phyloP scores from a whole-genome alignment of 345 rosid species.

The Jatropha curcas region DNA sequence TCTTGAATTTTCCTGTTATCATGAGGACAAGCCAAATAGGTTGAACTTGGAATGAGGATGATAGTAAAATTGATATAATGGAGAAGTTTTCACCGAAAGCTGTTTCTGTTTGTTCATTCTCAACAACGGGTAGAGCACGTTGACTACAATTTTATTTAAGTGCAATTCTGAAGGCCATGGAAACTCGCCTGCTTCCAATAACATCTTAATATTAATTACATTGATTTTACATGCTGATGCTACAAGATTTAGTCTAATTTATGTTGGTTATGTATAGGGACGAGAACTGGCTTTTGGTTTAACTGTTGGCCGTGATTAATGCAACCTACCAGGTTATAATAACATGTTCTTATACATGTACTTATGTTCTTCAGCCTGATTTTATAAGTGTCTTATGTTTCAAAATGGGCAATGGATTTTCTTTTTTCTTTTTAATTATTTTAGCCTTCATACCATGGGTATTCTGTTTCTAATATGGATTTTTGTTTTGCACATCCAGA shows the following conservation, averaged over 20 bases:
- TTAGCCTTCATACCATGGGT: background rate
- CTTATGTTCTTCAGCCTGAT: slow-evolving; percentile 11
- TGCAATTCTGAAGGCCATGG: background rate
- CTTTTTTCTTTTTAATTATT: background rate
- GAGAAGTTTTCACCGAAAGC: background rate
- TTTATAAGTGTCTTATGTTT: background rate
- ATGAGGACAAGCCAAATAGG: background rate
- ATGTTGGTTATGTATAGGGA: slow-evolving; percentile 23
- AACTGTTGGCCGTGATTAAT: slow-evolving; percentile 20
- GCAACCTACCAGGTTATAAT: slow-evolving; percentile 25
- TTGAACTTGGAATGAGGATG: background rate
- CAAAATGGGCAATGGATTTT: background rate
- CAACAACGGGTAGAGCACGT: background rate
- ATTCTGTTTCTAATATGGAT: background rate
- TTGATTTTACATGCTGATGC: slow-evolving; percentile 5
- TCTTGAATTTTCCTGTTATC: background rate
- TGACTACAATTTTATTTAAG: background rate
- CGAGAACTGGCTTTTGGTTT: slow-evolving; percentile 20
- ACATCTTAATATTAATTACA: background rate
- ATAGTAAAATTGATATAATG: background rate
- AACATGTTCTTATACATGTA: slow-evolving; percentile 9
- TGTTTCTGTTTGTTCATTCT: background rate
- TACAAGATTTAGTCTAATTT: slow-evolving; percentile 15
- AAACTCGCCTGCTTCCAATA: background rate
- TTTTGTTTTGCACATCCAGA: no score